Base-by-base conservation (phyloP, 2,329 filamentous ascomycete genomes). In the Alternaria metachromatica region DNA sequence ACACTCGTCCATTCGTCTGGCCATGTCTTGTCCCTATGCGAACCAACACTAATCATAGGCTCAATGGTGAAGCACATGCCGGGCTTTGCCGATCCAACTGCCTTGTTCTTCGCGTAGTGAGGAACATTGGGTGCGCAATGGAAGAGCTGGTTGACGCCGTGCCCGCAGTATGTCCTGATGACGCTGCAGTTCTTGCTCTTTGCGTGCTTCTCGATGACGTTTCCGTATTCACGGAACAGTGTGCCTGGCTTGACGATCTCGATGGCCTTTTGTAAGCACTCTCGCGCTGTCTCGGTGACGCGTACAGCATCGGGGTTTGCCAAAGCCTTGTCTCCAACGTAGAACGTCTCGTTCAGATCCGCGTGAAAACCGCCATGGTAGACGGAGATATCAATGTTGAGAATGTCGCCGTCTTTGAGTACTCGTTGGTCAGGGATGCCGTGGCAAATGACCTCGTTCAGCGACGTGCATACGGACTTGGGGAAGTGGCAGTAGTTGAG, bases 1-100 rank as follows among this genome's bases (percentile, higher is more conserved):
- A 93, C 92, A 81, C 94, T 97, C 1, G 96, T 99, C 96, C 96
- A 99, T 84, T 98, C 93, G 79, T 99, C 96, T 0, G 96, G 96
- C 96, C 96, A 99, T 0, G 94, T 98, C 79, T 96, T 91, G 77
- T 99, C 96, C 67, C 89, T 89, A 81, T 97, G 92, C 65, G 92
- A 94, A 62, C 96, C 96, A 59, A 97, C 81, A 44, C 93, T 94
- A 78, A 99, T 94, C 96, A 99, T 99, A 15, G 96, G 96, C 83
- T 99, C 96, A 65, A 99, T 99, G 0, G 96, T 99, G 76, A 99
- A 99, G 68, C 94, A 97, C 94, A 98, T 97, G 58, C 96, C 96
- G 0, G 93, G 90, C 84, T 97, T 97, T 64, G 94, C 96, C 72
- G 92, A 89, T 53, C 96, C 96, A 1, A 97, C 92, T 0, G 95